Percentiles rank a stretch among this genome's conserved stretches.
phyloP scores from a whole-genome alignment of 805 yeast species.

The Diddensiella santjacobensis region DNA sequence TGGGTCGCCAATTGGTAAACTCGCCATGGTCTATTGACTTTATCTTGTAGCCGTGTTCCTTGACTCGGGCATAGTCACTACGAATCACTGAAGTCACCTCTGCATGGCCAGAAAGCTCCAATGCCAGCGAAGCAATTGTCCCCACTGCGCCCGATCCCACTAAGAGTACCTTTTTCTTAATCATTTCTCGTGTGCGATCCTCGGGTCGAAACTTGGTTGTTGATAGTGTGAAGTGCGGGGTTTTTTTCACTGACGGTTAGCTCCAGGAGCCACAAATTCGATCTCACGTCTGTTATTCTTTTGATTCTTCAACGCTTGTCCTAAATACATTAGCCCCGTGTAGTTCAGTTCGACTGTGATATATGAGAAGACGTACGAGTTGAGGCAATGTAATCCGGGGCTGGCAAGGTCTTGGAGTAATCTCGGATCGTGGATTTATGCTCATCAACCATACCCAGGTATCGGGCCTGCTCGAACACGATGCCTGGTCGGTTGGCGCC shows the following conservation, averaged over 20 bases:
- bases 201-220: no score
- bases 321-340: background rate
- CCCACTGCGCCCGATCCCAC: conserved; percentile 90
- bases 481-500: background rate
- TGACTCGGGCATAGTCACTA: conserved; percentile 56
- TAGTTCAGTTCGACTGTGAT: background rate
- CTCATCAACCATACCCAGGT: background rate
- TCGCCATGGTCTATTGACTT: conserved; percentile 62
- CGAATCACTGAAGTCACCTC: conserved; percentile 61
- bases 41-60: conserved; percentile 52
- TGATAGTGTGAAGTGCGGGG: no score
- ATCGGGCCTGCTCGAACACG: background rate
- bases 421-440: background rate
- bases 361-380: background rate
- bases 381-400: background rate
- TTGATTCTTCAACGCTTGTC: background rate
- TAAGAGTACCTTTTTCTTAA: conserved; percentile 37
- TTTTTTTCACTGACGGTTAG: no score
- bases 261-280: background rate
- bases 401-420: background rate
- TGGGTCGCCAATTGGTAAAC: conserved; percentile 52
- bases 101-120: conserved; percentile 46
- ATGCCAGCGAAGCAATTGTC: conserved; percentile 64
- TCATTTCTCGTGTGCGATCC: no score
- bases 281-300: background rate